phyloP scores from a whole-genome alignment of 805 yeast genomes.

The Wickerhamiella galacta region DNA sequence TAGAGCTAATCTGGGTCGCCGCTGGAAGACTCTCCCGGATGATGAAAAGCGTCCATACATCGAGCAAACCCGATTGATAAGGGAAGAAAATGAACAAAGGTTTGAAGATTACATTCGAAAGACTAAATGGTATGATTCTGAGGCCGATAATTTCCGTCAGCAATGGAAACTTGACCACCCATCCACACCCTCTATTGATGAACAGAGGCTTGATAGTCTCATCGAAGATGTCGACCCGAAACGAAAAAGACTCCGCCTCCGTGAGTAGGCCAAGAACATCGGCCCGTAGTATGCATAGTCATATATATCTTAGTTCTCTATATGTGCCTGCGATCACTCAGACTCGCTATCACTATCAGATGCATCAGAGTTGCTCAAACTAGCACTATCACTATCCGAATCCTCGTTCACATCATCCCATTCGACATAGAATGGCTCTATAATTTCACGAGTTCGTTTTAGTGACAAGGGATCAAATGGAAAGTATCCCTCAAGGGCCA shows the following conservation, averaged over 20 bases:
- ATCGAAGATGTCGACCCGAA: conserved; percentile 9
- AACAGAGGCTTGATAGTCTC: conserved; percentile 10
- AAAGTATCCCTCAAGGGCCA: conserved; percentile 84
- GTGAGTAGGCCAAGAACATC: too few species aligned
- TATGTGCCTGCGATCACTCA: too few species aligned
- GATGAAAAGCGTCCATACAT: conserved; percentile 23
- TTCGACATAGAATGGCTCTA: conserved; percentile 49
- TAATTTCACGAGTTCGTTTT: conserved; percentile 37
- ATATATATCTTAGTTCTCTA: too few species aligned
- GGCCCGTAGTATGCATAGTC: too few species aligned
- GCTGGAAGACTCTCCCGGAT: conserved; percentile 26
- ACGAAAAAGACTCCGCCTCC: conserved; percentile 8
- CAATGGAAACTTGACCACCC: conserved; percentile 25
- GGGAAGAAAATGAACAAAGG: conserved; percentile 21
- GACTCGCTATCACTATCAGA: too few species aligned
- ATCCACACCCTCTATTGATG: conserved; percentile 11
- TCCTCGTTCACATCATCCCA: conserved; percentile 65
- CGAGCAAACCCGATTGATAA: conserved; percentile 20
- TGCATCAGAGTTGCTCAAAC: too few species aligned
- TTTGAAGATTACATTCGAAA: conserved; percentile 20
- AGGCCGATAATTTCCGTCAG: conserved; percentile 23
- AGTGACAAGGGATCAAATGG: conserved; percentile 88
- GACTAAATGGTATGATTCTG: conserved; percentile 22
- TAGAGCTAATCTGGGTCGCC: conserved; percentile 24
- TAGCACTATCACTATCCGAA: conserved; percentile 30